Evolutionary conservation across 805 yeast species (phyloP), one percentile per base, ranked within the genome.

Genomic region (Suhomyces pyralidae): DNA sequence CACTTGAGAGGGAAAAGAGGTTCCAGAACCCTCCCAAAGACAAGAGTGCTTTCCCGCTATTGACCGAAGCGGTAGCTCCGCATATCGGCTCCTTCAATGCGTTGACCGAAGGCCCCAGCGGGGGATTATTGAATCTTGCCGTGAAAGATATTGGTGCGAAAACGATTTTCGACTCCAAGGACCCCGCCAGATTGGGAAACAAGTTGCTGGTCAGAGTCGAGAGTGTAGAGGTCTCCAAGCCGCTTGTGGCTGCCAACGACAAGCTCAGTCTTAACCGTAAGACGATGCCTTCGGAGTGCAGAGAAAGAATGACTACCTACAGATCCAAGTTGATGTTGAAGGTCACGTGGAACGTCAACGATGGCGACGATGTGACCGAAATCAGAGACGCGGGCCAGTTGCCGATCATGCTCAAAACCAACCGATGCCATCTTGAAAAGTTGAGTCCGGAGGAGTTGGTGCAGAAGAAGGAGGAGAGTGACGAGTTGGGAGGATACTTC

Each of bases 11-110:
- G 63, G 97, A 93, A 66, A 67, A 79, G 55, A 81, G 96, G 60
- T 94, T 90, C 74, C 81, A 81, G 61, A 84, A 89, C 66, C 99
- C 99, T 46, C 96, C 97, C 49, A 85, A 83, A 71, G 96, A 89
- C 64, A 81, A 87, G 67, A 79, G 90, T 28, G 89, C 89, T 7
- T 93, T 75, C 63, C 97, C 97, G 14, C 72, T 91, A 40, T 79
- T 94, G 36, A 81, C 81, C 53, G 96, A 90, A 57, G 98, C 99
- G 14, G 94, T 94, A 40, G 83, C 84, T 52, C 99, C 99, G 5
- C 99, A 94, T 68, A 82, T 94, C 51, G 97, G 96, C 7, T 93
- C 98, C 1, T 94, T 94, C 79, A 88, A 94, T 77, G 97, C 97
- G 5, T 77, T 94, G 52, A 88, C 96, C 22, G 96, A 89, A 53